Percentiles rank a stretch among this genome's conserved stretches.
Evolutionary conservation across 345 rosid genomes (phyloP).

Genomic region (Camelina sativa): DNA sequence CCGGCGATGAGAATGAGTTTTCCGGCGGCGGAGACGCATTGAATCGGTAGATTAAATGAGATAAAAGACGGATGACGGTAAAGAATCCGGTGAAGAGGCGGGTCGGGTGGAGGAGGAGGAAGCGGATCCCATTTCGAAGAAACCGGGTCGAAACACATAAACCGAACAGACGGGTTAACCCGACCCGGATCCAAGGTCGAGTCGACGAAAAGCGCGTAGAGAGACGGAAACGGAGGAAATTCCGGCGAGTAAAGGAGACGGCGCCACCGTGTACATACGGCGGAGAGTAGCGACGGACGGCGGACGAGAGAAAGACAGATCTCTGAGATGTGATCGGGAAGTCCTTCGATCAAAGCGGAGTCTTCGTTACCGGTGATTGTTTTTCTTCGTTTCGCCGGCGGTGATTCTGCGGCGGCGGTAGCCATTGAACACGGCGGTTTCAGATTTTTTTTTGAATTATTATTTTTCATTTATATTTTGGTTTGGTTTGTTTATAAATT

Average conservation of each 20-base stretch:
- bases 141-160: constrained; percentile 53
- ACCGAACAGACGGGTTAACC: constrained; percentile 32
- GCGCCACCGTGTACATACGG: constrained; percentile 60
- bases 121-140: constrained; percentile 51
- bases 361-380: not conserved
- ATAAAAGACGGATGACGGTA: constrained; percentile 57
- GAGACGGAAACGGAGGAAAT: constrained; percentile 53
- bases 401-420: constrained; percentile 11
- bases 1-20: constrained; percentile 55
- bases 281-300: constrained; percentile 52
- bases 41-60: constrained; percentile 51
- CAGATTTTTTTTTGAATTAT: not conserved
- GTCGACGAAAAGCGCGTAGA: constrained; percentile 49
- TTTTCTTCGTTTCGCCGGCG: constrained; percentile 35
- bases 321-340: constrained; percentile 58
- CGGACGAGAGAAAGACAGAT: constrained; percentile 46
- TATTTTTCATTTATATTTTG: not conserved
- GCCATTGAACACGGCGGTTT: constrained; percentile 33
- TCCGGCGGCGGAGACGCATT: constrained; percentile 50
- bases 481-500: not conserved
- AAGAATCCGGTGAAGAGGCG: constrained; percentile 49
- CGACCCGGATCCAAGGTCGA: constrained; percentile 19
- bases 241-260: constrained; percentile 56
- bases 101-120: constrained; percentile 47
- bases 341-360: constrained; percentile 46